Base-by-base conservation (phyloP, 1,284 basidiomycete species). In the Sporisorium scitamineum region DNA sequence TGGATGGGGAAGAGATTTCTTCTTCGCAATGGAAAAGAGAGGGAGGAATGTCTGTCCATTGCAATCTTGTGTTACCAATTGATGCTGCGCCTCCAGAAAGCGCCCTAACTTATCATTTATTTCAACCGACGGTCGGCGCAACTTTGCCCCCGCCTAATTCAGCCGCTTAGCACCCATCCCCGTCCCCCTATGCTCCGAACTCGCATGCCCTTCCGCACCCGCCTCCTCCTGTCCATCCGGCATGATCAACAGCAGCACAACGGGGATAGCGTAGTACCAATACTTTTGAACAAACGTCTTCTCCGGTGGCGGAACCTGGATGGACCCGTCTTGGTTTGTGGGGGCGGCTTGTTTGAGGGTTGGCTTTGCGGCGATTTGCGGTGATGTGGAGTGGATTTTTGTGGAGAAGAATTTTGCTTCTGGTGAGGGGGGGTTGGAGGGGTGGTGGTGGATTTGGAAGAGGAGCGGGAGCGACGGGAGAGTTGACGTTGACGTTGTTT, bases 201-300 rank as follows among this genome's bases (percentile, higher is more conserved):
- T 58, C 41, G 60, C 27, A 26, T 68, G 61, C 4, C 6, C 60
- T 50, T 73, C 61, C 16, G 64, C 60, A 11, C 47, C 31, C 27
- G 61, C 54, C 14, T 77, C 70, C 2, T 76, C 78, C 11, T 65
- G 70, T 3, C 58, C 63, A 4, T 62, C 62, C 0, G 80, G 78
- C 45, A 81, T 61, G 24, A 78, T 50, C 5, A 81, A n/a, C 32
- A 81, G 56, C 18, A 76, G 29, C 18, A 69, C 61, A 5, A 81
- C 24, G 0, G 80, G 80, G 44, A 81, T 65, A 5, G 74, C 27
- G 50, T 72, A 82, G 41, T 70, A 67, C 81, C 81, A 82, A 52
- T 82, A 82, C 39, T 79, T 80, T 20, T 76, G 76, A 16, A 81
- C 26, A 34, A 81, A 78, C 9, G 61, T 61, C 34, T 77, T 78